Evolutionary conservation across 1,139 yeast genomes (phyloP).

Genomic region (Kurtzmaniella quercitrusa): DNA sequence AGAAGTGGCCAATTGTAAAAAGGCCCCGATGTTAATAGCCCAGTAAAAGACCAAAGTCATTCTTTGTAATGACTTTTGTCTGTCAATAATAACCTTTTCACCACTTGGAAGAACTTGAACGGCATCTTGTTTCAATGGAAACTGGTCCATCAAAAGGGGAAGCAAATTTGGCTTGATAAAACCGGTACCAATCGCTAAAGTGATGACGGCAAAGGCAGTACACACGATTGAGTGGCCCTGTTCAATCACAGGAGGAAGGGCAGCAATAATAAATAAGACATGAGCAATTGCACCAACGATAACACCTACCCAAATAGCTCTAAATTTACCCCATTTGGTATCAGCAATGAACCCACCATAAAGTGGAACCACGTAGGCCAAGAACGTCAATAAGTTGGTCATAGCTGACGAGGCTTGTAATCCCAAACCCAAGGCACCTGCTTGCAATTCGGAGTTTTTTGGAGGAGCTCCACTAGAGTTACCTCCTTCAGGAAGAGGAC

Average conservation of each 20-base stretch:
- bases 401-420: constrained; percentile 36
- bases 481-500: constrained; percentile 49
- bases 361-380: constrained; percentile 42
- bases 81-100: constrained; percentile 66
- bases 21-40: constrained; percentile 77
- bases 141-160: constrained; percentile 52
- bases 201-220: constrained; percentile 31
- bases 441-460: constrained; percentile 18
- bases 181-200: constrained; percentile 44
- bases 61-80: constrained; percentile 66
- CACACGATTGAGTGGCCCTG: constrained; percentile 31
- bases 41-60: constrained; percentile 75
- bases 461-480: constrained; percentile 42
- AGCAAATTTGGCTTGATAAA: constrained; percentile 49
- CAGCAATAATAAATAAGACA: constrained; percentile 36
- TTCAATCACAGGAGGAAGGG: constrained; percentile 34
- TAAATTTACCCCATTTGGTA: constrained; percentile 37
- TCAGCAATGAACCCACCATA: constrained; percentile 44
- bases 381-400: constrained; percentile 33
- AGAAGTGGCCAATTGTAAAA: constrained; percentile 74
- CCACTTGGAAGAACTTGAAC: constrained; percentile 59
- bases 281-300: constrained; percentile 36
- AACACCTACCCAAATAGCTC: constrained; percentile 40
- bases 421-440: constrained; percentile 42
- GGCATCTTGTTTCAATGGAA: constrained; percentile 50